phyloP scores from a whole-genome alignment of 2,329 filamentous ascomycete species.

The Moelleriella libera region DNA sequence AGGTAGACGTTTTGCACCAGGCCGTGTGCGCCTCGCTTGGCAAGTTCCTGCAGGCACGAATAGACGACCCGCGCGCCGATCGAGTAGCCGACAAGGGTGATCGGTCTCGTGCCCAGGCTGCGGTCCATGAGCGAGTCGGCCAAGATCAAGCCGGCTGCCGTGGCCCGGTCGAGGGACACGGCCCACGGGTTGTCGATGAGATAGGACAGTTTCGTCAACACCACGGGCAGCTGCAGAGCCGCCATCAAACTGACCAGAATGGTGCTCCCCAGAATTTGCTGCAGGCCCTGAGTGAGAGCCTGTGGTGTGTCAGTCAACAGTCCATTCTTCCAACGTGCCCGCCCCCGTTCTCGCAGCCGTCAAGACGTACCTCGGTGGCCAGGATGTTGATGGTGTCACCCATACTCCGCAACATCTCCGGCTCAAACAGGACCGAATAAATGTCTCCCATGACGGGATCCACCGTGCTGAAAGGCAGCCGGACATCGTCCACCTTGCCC shows the following conservation, averaged over 20 bases:
- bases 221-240: slow-evolving; percentile 78
- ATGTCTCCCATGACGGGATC: slow-evolving; percentile 97
- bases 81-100: slow-evolving; percentile 91
- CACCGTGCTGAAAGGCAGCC: slow-evolving; percentile 87
- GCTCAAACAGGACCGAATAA: slow-evolving; percentile 94
- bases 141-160: slow-evolving; percentile 76
- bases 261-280: slow-evolving; percentile 86
- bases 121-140: slow-evolving; percentile 88
- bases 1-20: slow-evolving; percentile 90
- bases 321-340: not conserved
- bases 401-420: slow-evolving; percentile 95
- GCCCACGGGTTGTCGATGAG: slow-evolving; percentile 98
- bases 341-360: too few relatives aligned
- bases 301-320: slow-evolving; percentile 16
- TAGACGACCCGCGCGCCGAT: slow-evolving; percentile 87
- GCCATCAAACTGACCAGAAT: slow-evolving; percentile 84
- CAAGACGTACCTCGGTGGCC: slow-evolving; percentile 64
- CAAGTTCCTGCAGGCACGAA: slow-evolving; percentile 75
- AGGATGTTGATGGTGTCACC: slow-evolving; percentile 97
- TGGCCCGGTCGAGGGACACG: slow-evolving; percentile 85
- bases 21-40: slow-evolving; percentile 69
- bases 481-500: slow-evolving; percentile 91
- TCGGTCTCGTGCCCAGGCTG: slow-evolving; percentile 78
- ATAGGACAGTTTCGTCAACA: slow-evolving; percentile 86
- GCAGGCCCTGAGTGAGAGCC: slow-evolving; percentile 90